Evolutionary conservation across 78 protist species (phyloP), one percentile per base, ranked within the genome.

Genomic region (Dictyostelium intermedium): DNA sequence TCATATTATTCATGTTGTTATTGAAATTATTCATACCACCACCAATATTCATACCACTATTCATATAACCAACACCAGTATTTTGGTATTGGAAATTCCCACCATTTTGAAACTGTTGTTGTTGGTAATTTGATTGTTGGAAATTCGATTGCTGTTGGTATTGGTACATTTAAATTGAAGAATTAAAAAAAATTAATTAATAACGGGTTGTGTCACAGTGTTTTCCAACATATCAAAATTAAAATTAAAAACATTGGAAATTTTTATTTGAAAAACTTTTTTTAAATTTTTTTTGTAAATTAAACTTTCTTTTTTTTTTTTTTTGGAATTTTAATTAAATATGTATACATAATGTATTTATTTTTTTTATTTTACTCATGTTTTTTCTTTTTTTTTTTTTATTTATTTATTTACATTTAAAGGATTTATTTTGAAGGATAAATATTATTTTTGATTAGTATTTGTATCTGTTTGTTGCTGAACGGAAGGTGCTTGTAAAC

Each of bases 71-170:
- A 16, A 50, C 32, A 37, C 56, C 41, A 69, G 16, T 84, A 27
- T 25, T 41, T 47, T 70, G 41, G 82, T n/a, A 25, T 25, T 30
- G 34, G 20, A 66, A 27, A 66, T 66, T 66, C 18, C 74, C 74
- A 9, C 32, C 74, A 32, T 84, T 47, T 45, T 61, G 91, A n/a
- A 47, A 25, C 11, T 72, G 81, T 27, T 66, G 87, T 63, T 83
- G 91, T 41, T 84, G 89, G 61, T 82, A 82, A 18, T 66, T 66
- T 66, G 66, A 56, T 56, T 56, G 66, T 56, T 56, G 66, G 66
- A 56, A 56, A 56, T 56, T 56, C 66, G 66, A 56, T 56, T 25
- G 74, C 11, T 66, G 74, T 66, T 66, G 74, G 73, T 63, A 63
- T 66, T 66, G 74, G 74, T 66, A 66, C 74, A 66, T 66, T 66